Percentiles rank a stretch among this genome's conserved stretches.
These are phyloP conservation scores for Bocquillonia castaneifolia DNA, from an alignment of 441 rosid genomes.

Conservation along the genomic window DNA sequence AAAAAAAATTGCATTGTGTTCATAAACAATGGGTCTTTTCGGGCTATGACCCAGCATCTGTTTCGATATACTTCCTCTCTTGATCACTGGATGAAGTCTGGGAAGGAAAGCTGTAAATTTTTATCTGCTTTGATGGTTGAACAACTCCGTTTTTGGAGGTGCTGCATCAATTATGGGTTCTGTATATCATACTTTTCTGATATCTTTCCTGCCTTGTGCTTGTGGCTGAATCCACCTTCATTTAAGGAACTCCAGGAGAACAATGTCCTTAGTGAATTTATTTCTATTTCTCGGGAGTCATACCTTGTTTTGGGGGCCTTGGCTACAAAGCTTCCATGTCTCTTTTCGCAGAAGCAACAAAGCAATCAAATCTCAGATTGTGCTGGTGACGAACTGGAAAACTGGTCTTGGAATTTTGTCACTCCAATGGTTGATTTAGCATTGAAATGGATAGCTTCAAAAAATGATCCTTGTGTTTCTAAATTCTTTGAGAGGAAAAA, in stretches of 20 bases:
- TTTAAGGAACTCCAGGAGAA: slow-evolving; percentile 52
- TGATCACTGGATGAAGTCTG: slow-evolving; percentile 64
- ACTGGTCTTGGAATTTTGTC: slow-evolving; percentile 82
- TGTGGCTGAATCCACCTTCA: slow-evolving; percentile 78
- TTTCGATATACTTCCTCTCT: slow-evolving; percentile 56
- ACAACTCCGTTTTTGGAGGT: slow-evolving; percentile 80
- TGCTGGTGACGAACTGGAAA: slow-evolving; percentile 31
- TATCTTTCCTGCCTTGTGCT: slow-evolving; percentile 73
- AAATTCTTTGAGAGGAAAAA: slow-evolving; percentile 35
- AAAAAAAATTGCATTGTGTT: slow-evolving; percentile 51
- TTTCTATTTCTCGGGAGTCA: slow-evolving; percentile 63
- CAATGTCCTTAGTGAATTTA: slow-evolving; percentile 52
- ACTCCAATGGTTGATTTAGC: slow-evolving; percentile 74
- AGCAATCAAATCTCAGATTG: slow-evolving; percentile 22
- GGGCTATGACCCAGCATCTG: slow-evolving; percentile 64
- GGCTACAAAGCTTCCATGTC: slow-evolving; percentile 62
- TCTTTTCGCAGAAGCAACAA: slow-evolving; percentile 38
- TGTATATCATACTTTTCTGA: slow-evolving; percentile 62
- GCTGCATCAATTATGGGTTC: slow-evolving; percentile 60
- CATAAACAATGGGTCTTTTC: slow-evolving; percentile 49
- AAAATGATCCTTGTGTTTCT: slow-evolving; percentile 32
- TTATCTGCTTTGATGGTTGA: slow-evolving; percentile 72
- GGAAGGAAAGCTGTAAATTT: slow-evolving; percentile 65
- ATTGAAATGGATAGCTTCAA: slow-evolving; percentile 54
- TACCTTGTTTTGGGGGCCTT: slow-evolving; percentile 72